phyloP scores from a whole-genome alignment of 2,329 filamentous ascomycete genomes.

The Drechmeria coniospora region DNA sequence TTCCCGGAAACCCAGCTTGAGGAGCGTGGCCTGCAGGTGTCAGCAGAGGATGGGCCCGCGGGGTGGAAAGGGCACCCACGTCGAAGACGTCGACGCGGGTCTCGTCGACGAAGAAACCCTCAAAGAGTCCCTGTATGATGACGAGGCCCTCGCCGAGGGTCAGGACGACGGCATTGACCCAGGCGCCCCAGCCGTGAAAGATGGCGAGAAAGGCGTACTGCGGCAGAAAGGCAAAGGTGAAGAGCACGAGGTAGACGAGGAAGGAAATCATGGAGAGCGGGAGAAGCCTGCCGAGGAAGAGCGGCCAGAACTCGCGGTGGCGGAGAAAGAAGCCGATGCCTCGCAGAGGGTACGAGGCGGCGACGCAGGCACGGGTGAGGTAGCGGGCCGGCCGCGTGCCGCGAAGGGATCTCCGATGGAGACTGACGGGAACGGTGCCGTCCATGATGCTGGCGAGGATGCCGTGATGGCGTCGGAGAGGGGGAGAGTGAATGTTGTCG shows the following conservation, averaged over 20 bases:
- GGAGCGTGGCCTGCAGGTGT: slow-evolving; percentile 43
- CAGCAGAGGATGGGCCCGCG: background rate
- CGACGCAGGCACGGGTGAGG: slow-evolving; percentile 25
- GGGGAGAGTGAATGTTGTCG: slow-evolving; percentile 1
- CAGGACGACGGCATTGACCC: slow-evolving; percentile 74
- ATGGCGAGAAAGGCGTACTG: slow-evolving; percentile 80
- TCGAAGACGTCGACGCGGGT: slow-evolving; percentile 72
- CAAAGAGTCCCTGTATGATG: slow-evolving; percentile 54
- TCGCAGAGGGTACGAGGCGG: slow-evolving; percentile 42
- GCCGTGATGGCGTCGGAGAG: background rate
- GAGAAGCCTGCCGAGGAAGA: slow-evolving; percentile 62
- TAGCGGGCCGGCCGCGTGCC: slow-evolving; percentile 22
- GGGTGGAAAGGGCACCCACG: slow-evolving; percentile 27
- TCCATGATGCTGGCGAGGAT: slow-evolving; percentile 3
- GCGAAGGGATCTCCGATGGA: slow-evolving; percentile 3
- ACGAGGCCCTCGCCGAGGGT: slow-evolving; percentile 72
- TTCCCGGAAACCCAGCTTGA: slow-evolving; percentile 55
- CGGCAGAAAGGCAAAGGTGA: slow-evolving; percentile 75
- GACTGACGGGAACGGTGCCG: slow-evolving; percentile 4
- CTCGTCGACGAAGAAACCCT: slow-evolving; percentile 71
- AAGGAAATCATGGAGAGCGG: slow-evolving; percentile 70
- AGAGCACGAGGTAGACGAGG: slow-evolving; percentile 72
- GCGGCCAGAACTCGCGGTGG: slow-evolving; percentile 67
- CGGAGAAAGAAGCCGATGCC: slow-evolving; percentile 71
- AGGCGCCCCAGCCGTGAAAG: slow-evolving; percentile 79